Base-by-base conservation (phyloP, 2,329 filamentous ascomycete species). In the Septoria petroselini region DNA sequence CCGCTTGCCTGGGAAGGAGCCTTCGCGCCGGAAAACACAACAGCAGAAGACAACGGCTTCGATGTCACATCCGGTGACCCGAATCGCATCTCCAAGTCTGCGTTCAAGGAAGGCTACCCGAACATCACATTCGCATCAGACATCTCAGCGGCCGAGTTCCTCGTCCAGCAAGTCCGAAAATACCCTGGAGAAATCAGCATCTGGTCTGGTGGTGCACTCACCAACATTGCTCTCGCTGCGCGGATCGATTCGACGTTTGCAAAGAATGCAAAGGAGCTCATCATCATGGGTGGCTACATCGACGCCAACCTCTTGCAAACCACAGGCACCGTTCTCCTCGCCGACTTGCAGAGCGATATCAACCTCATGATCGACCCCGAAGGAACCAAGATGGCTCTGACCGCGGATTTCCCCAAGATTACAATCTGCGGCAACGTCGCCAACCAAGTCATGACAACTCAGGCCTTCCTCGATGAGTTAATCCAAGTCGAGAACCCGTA, bases 331-430 rank as follows among this genome's bases (percentile, higher is more conserved):
- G 55, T 59, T n/a, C 52, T 62, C 18, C 61, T 62, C 3, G 54
- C 57, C 25, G 52, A 62, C 40, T 52, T 59, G n/a, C 61, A 63
- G 43, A 65, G 54, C 35, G 61, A 74, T 54, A 74, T 76, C 59
- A 79, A 77, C 61, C 60, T 77, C 2, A 76, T 76, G 67, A 71
- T 76, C 33, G 75, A 78, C 44, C 74, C 75, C 1, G 75, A 78
- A 60, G 73, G 70, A 2, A 65, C 73, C 14, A 76, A 77, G 54
- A 76, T 77, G 41, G 73, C 73, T 0, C 57, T 79, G 14, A 75
- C 70, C 1, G 73, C 76, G 5, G 59, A 68, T 23, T 78, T 76
- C 55, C 71, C 72, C 5, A 70, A 70, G 31, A 76, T 65, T 51
- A 63, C 70, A 21, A 66, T 76, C 48, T 71, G 68, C 9, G 71